Conservation (phyloP, 2,329 filamentous ascomycete genomes). For the Trichoderma sp. region DNA sequence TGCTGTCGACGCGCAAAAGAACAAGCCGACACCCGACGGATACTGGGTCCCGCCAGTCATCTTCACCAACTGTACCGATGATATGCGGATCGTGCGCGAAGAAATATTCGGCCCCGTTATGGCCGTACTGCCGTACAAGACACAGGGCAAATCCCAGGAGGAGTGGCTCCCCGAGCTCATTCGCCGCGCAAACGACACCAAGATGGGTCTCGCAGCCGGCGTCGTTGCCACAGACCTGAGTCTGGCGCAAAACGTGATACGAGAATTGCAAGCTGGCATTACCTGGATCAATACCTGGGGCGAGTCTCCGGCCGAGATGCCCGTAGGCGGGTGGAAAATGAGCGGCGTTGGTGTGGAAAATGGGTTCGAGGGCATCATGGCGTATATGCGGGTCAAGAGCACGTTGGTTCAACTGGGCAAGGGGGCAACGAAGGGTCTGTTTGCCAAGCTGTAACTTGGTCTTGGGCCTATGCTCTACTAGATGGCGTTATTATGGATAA, state of each 20-base stretch:
- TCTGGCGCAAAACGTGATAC: constrained; percentile 69
- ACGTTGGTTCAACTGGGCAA: constrained; percentile 78
- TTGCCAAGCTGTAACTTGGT: constrained; percentile 64
- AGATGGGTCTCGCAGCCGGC: constrained; percentile 78
- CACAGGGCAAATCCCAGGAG: constrained; percentile 33
- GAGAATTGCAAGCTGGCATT: constrained; percentile 76
- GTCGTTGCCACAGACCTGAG: constrained; percentile 79
- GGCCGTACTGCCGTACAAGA: constrained; percentile 73
- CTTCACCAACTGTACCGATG: constrained; percentile 82
- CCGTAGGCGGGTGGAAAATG: constrained; percentile 88
- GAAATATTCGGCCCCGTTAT: constrained; percentile 92
- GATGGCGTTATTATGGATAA: background rate
- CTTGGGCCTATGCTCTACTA: too few relatives aligned
- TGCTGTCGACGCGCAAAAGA: constrained; percentile 53
- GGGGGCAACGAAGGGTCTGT: constrained; percentile 65
- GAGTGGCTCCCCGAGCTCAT: constrained; percentile 66
- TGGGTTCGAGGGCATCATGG: constrained; percentile 73
- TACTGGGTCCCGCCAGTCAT: constrained; percentile 84
- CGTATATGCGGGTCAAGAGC: constrained; percentile 86
- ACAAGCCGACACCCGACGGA: constrained; percentile 58
- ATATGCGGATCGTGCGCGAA: constrained; percentile 76
- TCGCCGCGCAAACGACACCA: constrained; percentile 71
- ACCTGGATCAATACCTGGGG: constrained; percentile 95
- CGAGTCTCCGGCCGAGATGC: constrained; percentile 90
- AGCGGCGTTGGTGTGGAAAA: constrained; percentile 89